Evolutionary conservation across 1,284 basidiomycete species (phyloP).

Genomic region (Moniliella sp.): DNA sequence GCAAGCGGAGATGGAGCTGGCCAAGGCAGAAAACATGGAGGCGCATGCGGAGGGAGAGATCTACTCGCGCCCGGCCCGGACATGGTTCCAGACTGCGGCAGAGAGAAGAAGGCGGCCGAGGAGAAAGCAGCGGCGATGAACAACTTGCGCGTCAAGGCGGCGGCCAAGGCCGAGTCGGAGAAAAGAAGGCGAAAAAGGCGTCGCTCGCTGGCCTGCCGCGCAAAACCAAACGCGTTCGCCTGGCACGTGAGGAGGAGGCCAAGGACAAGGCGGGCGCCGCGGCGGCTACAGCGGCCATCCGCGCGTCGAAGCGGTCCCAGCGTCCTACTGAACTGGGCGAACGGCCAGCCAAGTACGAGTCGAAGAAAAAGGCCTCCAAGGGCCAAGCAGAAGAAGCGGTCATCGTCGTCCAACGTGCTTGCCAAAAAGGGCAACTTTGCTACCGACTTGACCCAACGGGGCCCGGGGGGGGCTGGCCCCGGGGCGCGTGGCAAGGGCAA

Average conservation of each 20-base stretch:
- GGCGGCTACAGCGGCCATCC: conserved; percentile 10
- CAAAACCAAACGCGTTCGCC: conserved; percentile 13
- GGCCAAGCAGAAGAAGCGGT: too few species aligned
- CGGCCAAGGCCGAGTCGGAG: background rate
- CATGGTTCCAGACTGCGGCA: conserved; percentile 87
- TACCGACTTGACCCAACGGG: too few species aligned
- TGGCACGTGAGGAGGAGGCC: conserved; percentile 21
- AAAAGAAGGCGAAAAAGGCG: conserved; percentile 3
- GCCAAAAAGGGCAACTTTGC: too few species aligned
- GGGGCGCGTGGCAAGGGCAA: too few species aligned
- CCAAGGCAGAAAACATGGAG: conserved; percentile 84
- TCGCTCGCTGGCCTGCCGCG: conserved; percentile 23
- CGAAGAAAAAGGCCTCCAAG: conserved; percentile 3
- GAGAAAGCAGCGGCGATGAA: conserved; percentile 6
- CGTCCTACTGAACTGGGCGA: conserved; percentile 21
- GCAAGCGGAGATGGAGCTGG: conserved; percentile 76
- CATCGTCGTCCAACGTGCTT: too few species aligned
- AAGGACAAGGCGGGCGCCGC: conserved; percentile 5
- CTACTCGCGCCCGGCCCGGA: conserved; percentile 69
- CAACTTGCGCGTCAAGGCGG: conserved; percentile 2
- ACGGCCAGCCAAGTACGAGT: conserved; percentile 4
- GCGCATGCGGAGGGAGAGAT: conserved; percentile 89
- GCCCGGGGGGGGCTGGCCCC: too few species aligned
- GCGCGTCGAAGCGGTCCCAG: conserved; percentile 20
- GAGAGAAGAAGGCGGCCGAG: conserved; percentile 44